phyloP scores from a whole-genome alignment of 2,329 filamentous ascomycete genomes.

The Tolypocladium endophyticum region DNA sequence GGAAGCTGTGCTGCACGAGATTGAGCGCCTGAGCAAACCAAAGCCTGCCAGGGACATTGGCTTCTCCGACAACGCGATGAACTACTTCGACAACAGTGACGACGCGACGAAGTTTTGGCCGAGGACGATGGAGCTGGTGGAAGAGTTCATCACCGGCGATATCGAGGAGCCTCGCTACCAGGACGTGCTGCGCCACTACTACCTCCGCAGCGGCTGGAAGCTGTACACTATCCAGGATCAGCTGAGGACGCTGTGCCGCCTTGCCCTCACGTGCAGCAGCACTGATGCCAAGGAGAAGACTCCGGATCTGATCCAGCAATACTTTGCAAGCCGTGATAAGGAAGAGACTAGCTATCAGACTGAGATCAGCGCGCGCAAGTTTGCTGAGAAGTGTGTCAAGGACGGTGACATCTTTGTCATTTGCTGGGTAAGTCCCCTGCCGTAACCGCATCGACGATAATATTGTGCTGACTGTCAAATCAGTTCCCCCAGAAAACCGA shows the following conservation, averaged over 20 bases:
- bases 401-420: conserved; percentile 88
- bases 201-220: conserved; percentile 83
- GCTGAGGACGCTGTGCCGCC: conserved; percentile 68
- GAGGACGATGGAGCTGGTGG: conserved; percentile 74
- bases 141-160: conserved; percentile 75
- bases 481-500: conserved; percentile 58
- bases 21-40: conserved; percentile 59
- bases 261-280: conserved; percentile 73
- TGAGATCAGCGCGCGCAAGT: conserved; percentile 83
- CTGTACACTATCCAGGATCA: conserved; percentile 89
- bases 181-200: conserved; percentile 84
- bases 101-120: conserved; percentile 65
- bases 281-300: conserved; percentile 89
- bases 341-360: conserved; percentile 82
- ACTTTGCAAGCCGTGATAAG: conserved; percentile 68
- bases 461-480: not conserved
- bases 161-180: conserved; percentile 77
- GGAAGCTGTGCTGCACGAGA: conserved; percentile 60
- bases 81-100: conserved; percentile 61
- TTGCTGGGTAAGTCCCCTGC: conserved; percentile 62
- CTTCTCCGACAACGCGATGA: conserved; percentile 66
- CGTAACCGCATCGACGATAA: too few relatives aligned
- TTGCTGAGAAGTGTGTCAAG: conserved; percentile 85
- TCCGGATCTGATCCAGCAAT: conserved; percentile 78
- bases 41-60: conserved; percentile 80